Conservation (phyloP, 108 stramenopile genomes). For the Pseudonitzschia multiseries region DNA sequence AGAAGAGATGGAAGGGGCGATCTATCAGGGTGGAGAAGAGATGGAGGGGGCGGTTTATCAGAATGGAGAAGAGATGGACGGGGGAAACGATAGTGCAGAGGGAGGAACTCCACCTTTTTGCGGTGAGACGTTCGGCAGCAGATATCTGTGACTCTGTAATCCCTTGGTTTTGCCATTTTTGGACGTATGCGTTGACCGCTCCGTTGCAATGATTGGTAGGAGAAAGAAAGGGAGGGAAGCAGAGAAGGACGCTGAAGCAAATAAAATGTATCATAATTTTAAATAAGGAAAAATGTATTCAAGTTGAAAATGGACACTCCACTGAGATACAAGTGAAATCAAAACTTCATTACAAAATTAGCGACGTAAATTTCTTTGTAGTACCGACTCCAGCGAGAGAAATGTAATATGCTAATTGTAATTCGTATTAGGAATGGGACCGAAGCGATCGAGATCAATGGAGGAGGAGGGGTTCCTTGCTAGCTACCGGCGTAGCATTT, state of each 20-base stretch:
- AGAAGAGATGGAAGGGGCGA: neutral
- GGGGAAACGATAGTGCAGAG: neutral
- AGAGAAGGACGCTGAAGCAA: neutral
- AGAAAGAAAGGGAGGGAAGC: neutral
- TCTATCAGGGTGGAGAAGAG: neutral
- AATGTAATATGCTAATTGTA: too few species aligned
- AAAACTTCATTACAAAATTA: too few species aligned
- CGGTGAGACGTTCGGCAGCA: conserved; percentile 1
- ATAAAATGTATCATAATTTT: too few species aligned
- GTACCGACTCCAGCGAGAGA: too few species aligned
- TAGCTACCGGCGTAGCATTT: too few species aligned
- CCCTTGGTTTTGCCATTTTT: neutral
- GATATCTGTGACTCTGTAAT: neutral
- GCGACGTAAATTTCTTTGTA: too few species aligned
- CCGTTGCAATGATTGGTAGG: neutral
- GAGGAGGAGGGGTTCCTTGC: too few species aligned
- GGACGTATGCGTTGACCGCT: neutral
- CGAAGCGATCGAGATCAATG: too few species aligned
- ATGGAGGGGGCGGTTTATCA: neutral
- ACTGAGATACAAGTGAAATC: too few species aligned
- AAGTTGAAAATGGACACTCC: too few species aligned
- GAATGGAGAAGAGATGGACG: neutral
- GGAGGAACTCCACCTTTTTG: neutral
- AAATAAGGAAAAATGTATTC: too few species aligned
- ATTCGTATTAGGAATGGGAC: too few species aligned